Evolutionary conservation across 768 basidiomycete genomes (phyloP), one percentile per base, ranked within the genome.

Genomic region (Tubosaeta sp.): DNA sequence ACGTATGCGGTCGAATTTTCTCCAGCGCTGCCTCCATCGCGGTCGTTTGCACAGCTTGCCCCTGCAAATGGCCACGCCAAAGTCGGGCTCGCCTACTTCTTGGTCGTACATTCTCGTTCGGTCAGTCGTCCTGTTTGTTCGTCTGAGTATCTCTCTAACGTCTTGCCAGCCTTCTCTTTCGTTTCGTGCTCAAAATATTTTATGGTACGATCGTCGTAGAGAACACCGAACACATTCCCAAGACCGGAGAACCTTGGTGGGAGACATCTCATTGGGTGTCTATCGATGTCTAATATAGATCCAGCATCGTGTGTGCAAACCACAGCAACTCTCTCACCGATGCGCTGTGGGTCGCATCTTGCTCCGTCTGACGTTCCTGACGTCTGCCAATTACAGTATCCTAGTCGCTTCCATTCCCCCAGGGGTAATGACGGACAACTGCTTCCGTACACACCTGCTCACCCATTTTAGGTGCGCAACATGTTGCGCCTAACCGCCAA

Each of bases 141-240:
- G 6, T 45, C 9, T 43, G 22, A 27, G 25, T 6, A 13, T 35
- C 52, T 43, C 48, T 56, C 33, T 22, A 3, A 62, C 22, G 29
- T 2, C 16, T 9, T 39, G 22, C 34, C 47, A 90, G 88, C 33
- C 64, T 83, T 16, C 73, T 91, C 27, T 91, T 90, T 66, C 80
- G 80, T 59, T 85, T 93, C 59, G 90, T 92, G 3, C 82, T 95
- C 62, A 89, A 89, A 65, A 88, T 93, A 56, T 95, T 95, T 71
- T 95, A 95, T 67, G 89, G 89, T 2, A 81, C 85, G 10, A 91
- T 95, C 51, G 88, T 94, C 25, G 78, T 95, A 14, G 90, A 95
- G 67, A 88, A 88, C 63, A 74, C 74, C 4, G 72, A 90, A 43
- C 70, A 81, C 46, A 82, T 95, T 46, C 89, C 91, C 19, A 68